Evolutionary conservation across 2,329 filamentous ascomycete genomes (phyloP), one percentile per base, ranked within the genome.

Genomic region (Trichoderma simmonsii): DNA sequence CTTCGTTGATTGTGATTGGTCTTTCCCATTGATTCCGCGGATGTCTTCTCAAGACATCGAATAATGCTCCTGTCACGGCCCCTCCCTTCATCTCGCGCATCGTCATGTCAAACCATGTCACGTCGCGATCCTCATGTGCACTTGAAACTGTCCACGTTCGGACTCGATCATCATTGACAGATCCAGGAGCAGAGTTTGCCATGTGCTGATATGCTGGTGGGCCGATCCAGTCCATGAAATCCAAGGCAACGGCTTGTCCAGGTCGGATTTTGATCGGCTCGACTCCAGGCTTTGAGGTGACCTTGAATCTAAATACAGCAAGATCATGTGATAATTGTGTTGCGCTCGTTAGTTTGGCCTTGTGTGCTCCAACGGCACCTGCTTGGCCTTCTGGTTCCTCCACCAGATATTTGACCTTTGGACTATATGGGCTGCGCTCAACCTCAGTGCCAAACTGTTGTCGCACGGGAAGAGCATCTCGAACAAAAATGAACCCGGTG

Each of bases 61-160:
- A 71, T 18, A 71, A 30, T 6, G 70, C 70, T 12, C 70, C 62
- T 11, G 70, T 71, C 0, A 71, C 70, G 6, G 70, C 70, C 1
- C 70, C 70, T 18, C 70, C 70, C 34, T 67, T 71, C 70, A 71
- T 71, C 62, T 66, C 62, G 18, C 70, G 70, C 70, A 71, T 66
- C 8, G 70, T 71, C 14, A 71, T 30, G 11, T 71, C 70, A 15
- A 71, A 71, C 70, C 70, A 71, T 4, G 62, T 67, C 7, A 66
- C 62, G 7, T 71, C 54, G 1, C 56, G 28, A 15, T 39, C 36
- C 39, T 71, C 70, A 6, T 71, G 70, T 1, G 62, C n/a, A 56
- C 70, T 71, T 14, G 70, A 71, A n/a, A 71, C 70, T 6, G 70
- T 71, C 70, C 70, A 71, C 0, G 70, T 71, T 34, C 70, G 62